Conservation (phyloP, 345 rosid genomes). For the Gynandropsis gynandra region DNA sequence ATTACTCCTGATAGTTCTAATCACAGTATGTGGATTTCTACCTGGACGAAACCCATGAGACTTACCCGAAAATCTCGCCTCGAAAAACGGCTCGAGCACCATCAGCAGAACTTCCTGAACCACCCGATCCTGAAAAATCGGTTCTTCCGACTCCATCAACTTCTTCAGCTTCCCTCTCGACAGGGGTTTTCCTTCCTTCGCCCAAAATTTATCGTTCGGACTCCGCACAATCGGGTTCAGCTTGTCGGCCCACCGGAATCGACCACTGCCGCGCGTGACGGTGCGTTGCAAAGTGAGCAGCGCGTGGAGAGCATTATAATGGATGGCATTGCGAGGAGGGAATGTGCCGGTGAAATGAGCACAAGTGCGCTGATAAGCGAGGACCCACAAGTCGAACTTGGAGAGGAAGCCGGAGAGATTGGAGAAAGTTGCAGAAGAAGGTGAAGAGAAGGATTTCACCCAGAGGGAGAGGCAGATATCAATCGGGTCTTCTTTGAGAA, state of each 20-base stretch:
- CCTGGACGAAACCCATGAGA: conserved; percentile 86
- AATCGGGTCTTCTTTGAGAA: conserved; percentile 75
- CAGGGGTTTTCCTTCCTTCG: conserved; percentile 22
- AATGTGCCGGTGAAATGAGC: conserved; percentile 76
- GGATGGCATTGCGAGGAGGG: conserved; percentile 86
- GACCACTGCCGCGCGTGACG: conserved; percentile 40
- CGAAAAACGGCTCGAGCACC: conserved; percentile 81
- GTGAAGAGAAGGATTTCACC: conserved; percentile 88
- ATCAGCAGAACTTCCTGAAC: conserved; percentile 83
- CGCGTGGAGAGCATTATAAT: conserved; percentile 49
- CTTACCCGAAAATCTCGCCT: conserved; percentile 62
- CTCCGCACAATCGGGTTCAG: conserved; percentile 52
- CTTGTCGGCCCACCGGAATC: conserved; percentile 74
- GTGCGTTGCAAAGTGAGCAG: conserved; percentile 65
- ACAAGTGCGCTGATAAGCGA: conserved; percentile 81
- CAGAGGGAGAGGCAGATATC: conserved; percentile 74
- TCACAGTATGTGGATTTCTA: conserved; percentile 81
- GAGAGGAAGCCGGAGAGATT: conserved; percentile 84
- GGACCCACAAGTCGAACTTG: conserved; percentile 85
- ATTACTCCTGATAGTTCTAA: conserved; percentile 77
- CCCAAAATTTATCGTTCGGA: conserved; percentile 47
- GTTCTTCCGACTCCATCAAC: conserved; percentile 40
- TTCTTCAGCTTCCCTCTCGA: conserved; percentile 56
- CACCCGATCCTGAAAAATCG: conserved; percentile 82
- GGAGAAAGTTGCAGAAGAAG: conserved; percentile 43